Base-by-base conservation (phyloP, 441 rosid species). In the Erodium texanum region DNA sequence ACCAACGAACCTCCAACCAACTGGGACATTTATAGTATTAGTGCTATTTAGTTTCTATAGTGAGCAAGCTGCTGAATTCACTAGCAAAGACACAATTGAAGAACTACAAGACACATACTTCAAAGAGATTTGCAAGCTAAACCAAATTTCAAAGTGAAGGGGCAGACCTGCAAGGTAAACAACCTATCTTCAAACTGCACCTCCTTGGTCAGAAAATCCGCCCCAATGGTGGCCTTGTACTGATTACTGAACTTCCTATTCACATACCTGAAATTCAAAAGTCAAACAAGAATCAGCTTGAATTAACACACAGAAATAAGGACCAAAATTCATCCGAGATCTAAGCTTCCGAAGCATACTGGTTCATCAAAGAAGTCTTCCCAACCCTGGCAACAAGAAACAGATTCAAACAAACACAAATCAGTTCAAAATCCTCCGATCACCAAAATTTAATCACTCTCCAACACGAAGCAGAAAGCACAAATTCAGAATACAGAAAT, bases 201-300 rank as follows among this genome's bases (percentile, higher is more conserved):
- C 84, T 86, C 91, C 78, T 86, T 85, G 2, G 89, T 86, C 80
- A 88, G 78, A 69, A 88, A 88, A 81, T 88, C 94, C 12, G 88
- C 91, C 48, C 94, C 91, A 34, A 88, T 88, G 0, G 94, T 86
- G 3, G 94, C 91, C 78, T 88, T 93, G 67, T 93, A 93, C 76
- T 93, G 97, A 83, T 87, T 93, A 71, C 94, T 90, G 34, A 89
- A 92, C 80, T 84, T 89, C 3, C 89, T 85, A 77, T 92, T 92
- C 83, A 92, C 98, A 74, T 83, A 92, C 81, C 98, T 88, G 66
- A 81, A 66, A n/a, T 27, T 32, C 0, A 36, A 14, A 19, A 69
- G 29, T 69, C 64, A 18, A 71, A 54, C 66, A 66, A 67, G 41
- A 63, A 48, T 7, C 20, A 61, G 2, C 36, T 1, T 1, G 36